A percentile compares a stretch with the other conserved stretches of the same genome.
phyloP scores from a whole-genome alignment of 2,329 filamentous ascomycete genomes.

The Pseudogymnoascus sp. region DNA sequence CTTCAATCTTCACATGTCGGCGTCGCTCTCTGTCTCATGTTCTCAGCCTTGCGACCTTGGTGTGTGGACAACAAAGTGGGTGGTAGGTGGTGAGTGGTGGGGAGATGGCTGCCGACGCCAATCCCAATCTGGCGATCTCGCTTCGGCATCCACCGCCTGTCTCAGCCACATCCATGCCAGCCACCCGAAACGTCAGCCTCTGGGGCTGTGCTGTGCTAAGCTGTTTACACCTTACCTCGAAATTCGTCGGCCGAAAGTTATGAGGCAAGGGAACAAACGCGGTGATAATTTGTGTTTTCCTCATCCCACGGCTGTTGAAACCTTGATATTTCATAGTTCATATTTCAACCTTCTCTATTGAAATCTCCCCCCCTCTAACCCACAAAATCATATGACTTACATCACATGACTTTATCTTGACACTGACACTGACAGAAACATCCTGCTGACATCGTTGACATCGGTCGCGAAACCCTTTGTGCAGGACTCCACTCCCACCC shows the following conservation, averaged over 20 bases:
- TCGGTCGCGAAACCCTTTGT: not conserved
- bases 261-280: not conserved
- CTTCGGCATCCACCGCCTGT: not conserved
- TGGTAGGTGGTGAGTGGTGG: not conserved
- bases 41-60: not conserved
- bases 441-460: not conserved
- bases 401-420: not conserved
- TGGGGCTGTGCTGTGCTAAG: not conserved
- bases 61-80: not conserved
- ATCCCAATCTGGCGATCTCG: not conserved
- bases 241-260: not conserved
- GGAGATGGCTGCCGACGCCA: not conserved
- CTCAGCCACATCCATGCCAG: not conserved
- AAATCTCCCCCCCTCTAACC: not conserved
- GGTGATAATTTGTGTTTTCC: not conserved
- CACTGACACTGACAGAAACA: not conserved
- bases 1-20: not conserved
- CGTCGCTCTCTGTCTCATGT: not conserved
- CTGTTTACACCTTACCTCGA: not conserved
- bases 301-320: not conserved
- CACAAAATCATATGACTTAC: not conserved
- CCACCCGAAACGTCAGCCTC: not conserved
- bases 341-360: not conserved
- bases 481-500: not conserved
- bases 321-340: not conserved